phyloP scores from a whole-genome alignment of 371 early-diverging fungal species.

The Globomyces sp. region DNA sequence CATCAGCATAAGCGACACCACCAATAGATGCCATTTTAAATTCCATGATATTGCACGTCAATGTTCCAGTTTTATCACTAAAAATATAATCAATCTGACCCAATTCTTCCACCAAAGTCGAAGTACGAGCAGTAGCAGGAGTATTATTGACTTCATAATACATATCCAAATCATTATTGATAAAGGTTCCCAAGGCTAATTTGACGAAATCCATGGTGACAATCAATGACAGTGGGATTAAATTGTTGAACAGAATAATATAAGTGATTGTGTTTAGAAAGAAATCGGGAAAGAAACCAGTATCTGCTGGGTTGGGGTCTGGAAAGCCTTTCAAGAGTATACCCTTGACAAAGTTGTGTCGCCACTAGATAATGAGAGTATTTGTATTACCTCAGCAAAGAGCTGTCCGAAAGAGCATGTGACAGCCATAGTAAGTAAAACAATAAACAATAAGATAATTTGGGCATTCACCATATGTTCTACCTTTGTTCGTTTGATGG shows the following conservation, averaged over 20 bases:
- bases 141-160: conserved; percentile 65
- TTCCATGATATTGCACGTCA: conserved; percentile 92
- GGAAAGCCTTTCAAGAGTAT: too few species aligned
- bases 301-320: too few species aligned
- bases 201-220: conserved; percentile 69
- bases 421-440: conserved; percentile 80
- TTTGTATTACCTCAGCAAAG: background rate
- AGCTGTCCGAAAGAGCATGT: conserved; percentile 60
- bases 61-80: conserved; percentile 97
- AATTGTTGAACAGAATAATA: conserved; percentile 71
- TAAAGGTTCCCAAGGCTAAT: conserved; percentile 66
- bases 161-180: conserved; percentile 71
- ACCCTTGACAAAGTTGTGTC: too few species aligned
- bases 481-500: conserved; percentile 60
- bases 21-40: conserved; percentile 72
- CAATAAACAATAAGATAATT: conserved; percentile 85
- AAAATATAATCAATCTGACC: conserved; percentile 95
- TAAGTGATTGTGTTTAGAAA: conserved; percentile 62
- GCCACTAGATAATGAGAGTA: too few species aligned
- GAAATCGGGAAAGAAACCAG: conserved; percentile 15
- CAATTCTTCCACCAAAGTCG: conserved; percentile 86
- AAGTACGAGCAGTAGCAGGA: conserved; percentile 73
- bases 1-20: conserved; percentile 63
- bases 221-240: conserved; percentile 66
- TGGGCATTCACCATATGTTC: conserved; percentile 91